Evolutionary conservation across 805 yeast species (phyloP).

Genomic region (Barnettozyma sp.): DNA sequence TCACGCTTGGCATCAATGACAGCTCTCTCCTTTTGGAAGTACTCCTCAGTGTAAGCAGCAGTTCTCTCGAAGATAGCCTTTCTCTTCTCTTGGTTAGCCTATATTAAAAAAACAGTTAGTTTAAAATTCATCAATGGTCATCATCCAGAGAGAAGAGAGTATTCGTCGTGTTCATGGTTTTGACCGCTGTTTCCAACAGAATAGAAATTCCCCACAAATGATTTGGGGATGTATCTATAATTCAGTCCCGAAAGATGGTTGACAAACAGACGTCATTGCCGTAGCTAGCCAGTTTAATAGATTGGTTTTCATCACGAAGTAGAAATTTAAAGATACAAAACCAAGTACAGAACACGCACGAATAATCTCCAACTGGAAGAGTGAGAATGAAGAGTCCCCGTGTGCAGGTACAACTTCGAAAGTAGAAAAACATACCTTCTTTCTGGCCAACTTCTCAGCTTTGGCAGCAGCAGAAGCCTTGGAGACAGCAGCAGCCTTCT

Average conservation of each 20-base stretch:
- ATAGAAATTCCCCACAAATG: no score
- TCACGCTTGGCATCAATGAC: constrained; percentile 82
- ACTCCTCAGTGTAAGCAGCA: constrained; percentile 94
- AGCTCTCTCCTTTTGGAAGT: constrained; percentile 87
- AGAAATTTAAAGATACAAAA: constrained; percentile 8
- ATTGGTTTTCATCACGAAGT: constrained; percentile 44
- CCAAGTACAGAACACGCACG: no score
- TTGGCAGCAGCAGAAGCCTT: constrained; percentile 72
- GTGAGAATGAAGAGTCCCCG: no score
- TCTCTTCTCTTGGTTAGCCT: constrained; percentile 51
- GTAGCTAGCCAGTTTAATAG: constrained; percentile 51
- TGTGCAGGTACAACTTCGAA: no score
- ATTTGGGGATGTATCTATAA: no score
- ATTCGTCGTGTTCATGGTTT: no score
- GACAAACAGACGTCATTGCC: constrained; percentile 65
- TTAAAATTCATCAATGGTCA: not conserved
- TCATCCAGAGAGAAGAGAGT: not conserved
- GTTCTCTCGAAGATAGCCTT: constrained; percentile 85
- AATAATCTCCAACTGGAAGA: no score
- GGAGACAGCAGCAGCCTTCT: constrained; percentile 73
- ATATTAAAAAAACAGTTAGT: constrained; percentile 19
- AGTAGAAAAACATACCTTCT: constrained; percentile 58
- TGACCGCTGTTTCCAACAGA: no score
- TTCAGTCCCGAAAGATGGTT: constrained; percentile 82
- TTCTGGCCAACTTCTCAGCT: constrained; percentile 72